These are phyloP conservation scores for Arachis stenosperma DNA, from an alignment of 306 rosid species.

Conservation along the genomic window DNA sequence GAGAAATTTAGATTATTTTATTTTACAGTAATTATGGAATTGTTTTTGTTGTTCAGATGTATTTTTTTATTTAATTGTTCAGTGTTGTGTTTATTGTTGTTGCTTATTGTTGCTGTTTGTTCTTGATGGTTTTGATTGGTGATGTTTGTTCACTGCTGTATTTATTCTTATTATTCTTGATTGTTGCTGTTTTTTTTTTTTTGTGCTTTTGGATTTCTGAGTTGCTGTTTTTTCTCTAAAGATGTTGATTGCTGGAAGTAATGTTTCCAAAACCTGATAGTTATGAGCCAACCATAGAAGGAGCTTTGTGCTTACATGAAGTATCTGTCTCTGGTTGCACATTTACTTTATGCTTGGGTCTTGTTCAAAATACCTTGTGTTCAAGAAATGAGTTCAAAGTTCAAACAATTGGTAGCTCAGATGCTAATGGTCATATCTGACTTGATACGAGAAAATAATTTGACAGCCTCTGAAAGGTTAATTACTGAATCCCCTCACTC, in stretches of 20 bases:
- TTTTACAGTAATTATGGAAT: too few relatives aligned
- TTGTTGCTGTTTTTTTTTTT: too few relatives aligned
- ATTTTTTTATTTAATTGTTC: too few relatives aligned
- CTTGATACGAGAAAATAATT: conserved; percentile 42
- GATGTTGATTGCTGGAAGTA: conserved; percentile 41
- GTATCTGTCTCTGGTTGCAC: conserved; percentile 63
- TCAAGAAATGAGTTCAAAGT: conserved; percentile 39
- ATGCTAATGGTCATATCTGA: conserved; percentile 49
- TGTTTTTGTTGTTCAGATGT: too few relatives aligned
- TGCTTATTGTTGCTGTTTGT: too few relatives aligned
- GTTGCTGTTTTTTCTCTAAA: conserved; percentile 20
- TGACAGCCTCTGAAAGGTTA: conserved; percentile 47
- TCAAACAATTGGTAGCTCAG: conserved; percentile 35
- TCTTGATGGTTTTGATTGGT: too few relatives aligned
- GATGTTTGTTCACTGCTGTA: too few relatives aligned
- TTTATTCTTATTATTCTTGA: too few relatives aligned
- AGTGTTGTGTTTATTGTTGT: too few relatives aligned
- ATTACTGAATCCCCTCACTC: conserved; percentile 42
- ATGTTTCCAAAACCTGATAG: conserved; percentile 45
- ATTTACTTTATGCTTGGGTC: conserved; percentile 44
- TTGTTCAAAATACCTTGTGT: conserved; percentile 47
- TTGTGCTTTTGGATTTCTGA: too few relatives aligned
- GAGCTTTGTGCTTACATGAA: conserved; percentile 59
- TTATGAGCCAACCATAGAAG: conserved; percentile 36
- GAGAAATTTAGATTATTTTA: too few relatives aligned